Conservation (phyloP, 2,329 filamentous ascomycete species). For the Hawksworthiomyces lignivorus region DNA sequence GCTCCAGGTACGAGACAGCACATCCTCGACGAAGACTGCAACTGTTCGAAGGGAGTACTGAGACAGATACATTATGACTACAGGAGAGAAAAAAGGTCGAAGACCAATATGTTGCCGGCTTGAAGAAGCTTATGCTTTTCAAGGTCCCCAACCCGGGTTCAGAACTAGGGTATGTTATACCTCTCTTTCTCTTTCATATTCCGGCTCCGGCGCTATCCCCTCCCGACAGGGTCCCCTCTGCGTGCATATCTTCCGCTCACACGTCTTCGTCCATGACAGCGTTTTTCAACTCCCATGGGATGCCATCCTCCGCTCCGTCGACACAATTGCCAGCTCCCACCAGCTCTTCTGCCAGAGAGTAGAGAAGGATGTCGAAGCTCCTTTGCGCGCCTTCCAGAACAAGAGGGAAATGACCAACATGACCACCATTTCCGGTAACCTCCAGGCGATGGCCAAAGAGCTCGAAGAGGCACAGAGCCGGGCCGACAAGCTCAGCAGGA, state of each 20-base stretch:
- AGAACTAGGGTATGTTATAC: constrained; percentile 70
- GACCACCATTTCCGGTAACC: constrained; percentile 71
- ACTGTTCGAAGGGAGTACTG: background rate
- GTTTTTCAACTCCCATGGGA: constrained; percentile 89
- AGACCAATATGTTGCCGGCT: constrained; percentile 74
- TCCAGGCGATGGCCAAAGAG: constrained; percentile 73
- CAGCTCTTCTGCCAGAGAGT: constrained; percentile 72
- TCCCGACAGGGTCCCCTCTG: too few species aligned
- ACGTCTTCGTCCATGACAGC: constrained; percentile 43
- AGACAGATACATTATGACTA: too few species aligned
- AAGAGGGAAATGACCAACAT: constrained; percentile 76
- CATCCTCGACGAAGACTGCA: too few species aligned
- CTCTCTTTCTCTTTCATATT: constrained; percentile 5
- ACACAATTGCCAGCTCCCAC: constrained; percentile 77
- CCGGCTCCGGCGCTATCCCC: too few species aligned
- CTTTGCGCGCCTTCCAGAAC: constrained; percentile 66
- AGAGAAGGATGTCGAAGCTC: constrained; percentile 79
- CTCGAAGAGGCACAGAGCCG: constrained; percentile 78
- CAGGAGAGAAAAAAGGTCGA: constrained; percentile 91
- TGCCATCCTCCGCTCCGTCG: constrained; percentile 72
- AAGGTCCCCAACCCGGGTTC: constrained; percentile 66
- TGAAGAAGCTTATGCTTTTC: constrained; percentile 72
- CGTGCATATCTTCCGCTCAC: too few species aligned
- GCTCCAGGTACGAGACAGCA: constrained; percentile 64
- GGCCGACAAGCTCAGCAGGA: constrained; percentile 74